Percentiles rank a stretch among this genome's conserved stretches.
These are phyloP conservation scores for Amaranthus hypochondriacus DNA, from an alignment of 148 eudicot genomes.

Conservation along the genomic window DNA sequence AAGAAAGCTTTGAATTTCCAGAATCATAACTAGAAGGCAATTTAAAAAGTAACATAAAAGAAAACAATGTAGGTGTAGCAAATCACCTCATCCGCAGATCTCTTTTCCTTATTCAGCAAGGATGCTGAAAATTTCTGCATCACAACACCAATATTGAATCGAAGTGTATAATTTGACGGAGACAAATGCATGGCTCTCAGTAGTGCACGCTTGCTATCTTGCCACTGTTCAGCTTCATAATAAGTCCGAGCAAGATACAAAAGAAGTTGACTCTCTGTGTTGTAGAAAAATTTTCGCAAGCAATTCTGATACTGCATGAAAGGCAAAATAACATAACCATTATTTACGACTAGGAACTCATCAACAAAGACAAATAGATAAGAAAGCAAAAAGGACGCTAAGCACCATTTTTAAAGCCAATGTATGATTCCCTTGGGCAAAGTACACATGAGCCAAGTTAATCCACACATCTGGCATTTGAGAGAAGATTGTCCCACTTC, in stretches of 20 bases:
- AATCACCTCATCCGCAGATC: conserved; percentile 87
- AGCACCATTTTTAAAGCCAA: conserved; percentile 85
- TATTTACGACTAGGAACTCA: background rate
- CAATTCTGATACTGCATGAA: conserved; percentile 87
- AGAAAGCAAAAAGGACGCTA: conserved; percentile 5
- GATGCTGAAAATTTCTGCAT: conserved; percentile 95
- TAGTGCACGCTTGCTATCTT: conserved; percentile 81
- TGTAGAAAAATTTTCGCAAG: conserved; percentile 70
- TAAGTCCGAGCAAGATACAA: conserved; percentile 90
- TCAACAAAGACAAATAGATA: conserved; percentile 1
- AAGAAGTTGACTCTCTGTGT: conserved; percentile 81
- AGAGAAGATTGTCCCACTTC: conserved; percentile 71
- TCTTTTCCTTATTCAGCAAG: conserved; percentile 75
- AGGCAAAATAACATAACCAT: background rate
- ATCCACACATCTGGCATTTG: conserved; percentile 99
- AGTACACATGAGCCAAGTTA: conserved; percentile 93
- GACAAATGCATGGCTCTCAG: conserved; percentile 90
- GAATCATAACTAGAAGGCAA: background rate
- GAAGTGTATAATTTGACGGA: conserved; percentile 88
- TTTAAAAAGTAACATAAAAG: background rate
- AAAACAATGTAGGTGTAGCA: background rate
- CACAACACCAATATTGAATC: conserved; percentile 85
- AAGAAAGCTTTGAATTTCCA: background rate
- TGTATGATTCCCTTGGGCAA: conserved; percentile 85
- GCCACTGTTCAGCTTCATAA: conserved; percentile 99